phyloP scores from a whole-genome alignment of 129 eudicot species.

The Lactuca sativa region DNA sequence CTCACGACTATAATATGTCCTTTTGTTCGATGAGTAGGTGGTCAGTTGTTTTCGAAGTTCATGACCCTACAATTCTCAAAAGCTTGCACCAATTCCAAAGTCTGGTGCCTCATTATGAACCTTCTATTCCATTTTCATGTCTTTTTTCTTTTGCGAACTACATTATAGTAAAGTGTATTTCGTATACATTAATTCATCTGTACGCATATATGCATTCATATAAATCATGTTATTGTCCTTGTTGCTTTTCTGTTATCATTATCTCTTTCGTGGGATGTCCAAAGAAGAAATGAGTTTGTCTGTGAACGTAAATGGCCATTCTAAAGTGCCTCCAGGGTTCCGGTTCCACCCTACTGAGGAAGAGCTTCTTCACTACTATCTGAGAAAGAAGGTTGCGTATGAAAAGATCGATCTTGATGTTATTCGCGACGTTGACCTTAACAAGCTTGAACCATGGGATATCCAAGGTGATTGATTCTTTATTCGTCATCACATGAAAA shows the following conservation, averaged over 20 bases:
- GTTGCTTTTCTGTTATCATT: conserved; percentile 23
- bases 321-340: conserved; percentile 62
- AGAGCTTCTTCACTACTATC: conserved; percentile 55
- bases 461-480: conserved; percentile 42
- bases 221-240: conserved; percentile 23
- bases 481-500: background rate
- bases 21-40: conserved; percentile 32
- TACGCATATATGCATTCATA: conserved; percentile 23
- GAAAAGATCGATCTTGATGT: conserved; percentile 61
- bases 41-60: conserved; percentile 39
- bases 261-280: conserved; percentile 9
- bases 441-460: conserved; percentile 71
- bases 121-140: conserved; percentile 46
- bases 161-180: conserved; percentile 15
- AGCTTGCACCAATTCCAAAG: conserved; percentile 32
- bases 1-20: conserved; percentile 10
- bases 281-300: conserved; percentile 46
- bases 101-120: conserved; percentile 34
- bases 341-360: conserved; percentile 63
- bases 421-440: conserved; percentile 59
- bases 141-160: conserved; percentile 28
- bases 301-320: conserved; percentile 54
- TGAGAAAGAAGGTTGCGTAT: conserved; percentile 50
- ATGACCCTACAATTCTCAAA: conserved; percentile 31
- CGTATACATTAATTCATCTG: conserved; percentile 14